Conservation (phyloP, 78 protist genomes). For the Dictyostelium brefeldianum region DNA sequence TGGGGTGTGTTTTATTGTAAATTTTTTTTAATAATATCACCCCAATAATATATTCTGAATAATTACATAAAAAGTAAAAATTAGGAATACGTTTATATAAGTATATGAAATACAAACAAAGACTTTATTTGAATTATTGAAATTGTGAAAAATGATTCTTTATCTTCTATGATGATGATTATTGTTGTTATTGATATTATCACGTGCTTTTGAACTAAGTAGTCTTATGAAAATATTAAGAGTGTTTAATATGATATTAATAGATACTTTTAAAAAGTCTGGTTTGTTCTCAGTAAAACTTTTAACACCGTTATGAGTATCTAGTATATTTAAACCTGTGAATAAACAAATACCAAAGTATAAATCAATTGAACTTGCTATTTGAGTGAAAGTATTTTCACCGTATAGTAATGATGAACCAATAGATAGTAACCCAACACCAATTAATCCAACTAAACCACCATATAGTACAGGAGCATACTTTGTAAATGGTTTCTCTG, state of each 20-base stretch:
- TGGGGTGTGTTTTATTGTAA: too few species aligned
- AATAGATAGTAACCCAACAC: background rate
- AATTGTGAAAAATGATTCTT: background rate
- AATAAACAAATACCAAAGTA: constrained; percentile 9
- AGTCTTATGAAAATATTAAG: background rate
- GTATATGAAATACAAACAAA: too few species aligned
- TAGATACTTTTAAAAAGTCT: background rate
- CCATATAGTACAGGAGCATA: constrained; percentile 1
- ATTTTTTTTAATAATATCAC: too few species aligned
- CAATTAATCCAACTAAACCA: background rate
- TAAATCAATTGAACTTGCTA: background rate
- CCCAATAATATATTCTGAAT: too few species aligned
- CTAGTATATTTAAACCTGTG: background rate
- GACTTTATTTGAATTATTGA: background rate
- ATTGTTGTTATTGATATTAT: too few species aligned
- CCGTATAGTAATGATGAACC: background rate
- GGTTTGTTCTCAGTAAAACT: background rate
- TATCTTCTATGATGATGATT: too few species aligned
- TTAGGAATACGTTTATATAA: too few species aligned
- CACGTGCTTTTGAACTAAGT: background rate
- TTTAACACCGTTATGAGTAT: constrained; percentile 8
- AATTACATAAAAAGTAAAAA: too few species aligned
- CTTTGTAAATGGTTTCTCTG: background rate
- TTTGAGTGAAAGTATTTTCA: background rate
- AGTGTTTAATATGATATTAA: background rate